These are phyloP conservation scores for Penicillium brasilianum DNA, from an alignment of 2,329 filamentous ascomycete species.

Conservation along the genomic window DNA sequence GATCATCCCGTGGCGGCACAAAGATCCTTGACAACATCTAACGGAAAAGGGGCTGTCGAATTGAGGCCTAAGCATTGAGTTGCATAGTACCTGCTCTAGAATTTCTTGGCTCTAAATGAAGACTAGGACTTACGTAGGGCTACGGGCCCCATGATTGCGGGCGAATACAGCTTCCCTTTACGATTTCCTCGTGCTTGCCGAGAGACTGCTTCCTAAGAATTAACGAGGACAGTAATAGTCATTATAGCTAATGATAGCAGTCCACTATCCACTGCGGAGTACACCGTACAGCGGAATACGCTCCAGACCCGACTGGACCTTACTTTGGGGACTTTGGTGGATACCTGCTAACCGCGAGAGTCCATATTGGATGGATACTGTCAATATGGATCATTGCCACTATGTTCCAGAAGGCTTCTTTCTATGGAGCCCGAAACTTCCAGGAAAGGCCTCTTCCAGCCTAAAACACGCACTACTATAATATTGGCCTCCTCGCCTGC, in stretches of 20 bases:
- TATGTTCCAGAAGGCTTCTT: slow-evolving; percentile 32
- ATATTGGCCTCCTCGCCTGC: slow-evolving; percentile 2
- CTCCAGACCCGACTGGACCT: slow-evolving; percentile 12
- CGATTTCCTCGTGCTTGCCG: neutral
- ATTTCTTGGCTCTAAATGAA: neutral
- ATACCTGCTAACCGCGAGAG: neutral
- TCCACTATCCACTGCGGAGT: slow-evolving; percentile 14
- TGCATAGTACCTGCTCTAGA: neutral
- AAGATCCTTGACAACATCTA: neutral
- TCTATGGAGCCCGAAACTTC: slow-evolving; percentile 9
- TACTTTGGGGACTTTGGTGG: neutral
- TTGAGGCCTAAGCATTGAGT: neutral
- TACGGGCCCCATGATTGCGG: slow-evolving; percentile 20
- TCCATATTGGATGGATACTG: neutral
- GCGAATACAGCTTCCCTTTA: slow-evolving; percentile 11
- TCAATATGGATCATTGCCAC: slow-evolving; percentile 10
- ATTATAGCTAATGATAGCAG: neutral
- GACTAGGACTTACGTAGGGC: neutral
- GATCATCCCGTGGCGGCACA: neutral
- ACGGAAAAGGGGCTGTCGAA: neutral
- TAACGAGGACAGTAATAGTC: neutral
- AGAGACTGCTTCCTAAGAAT: neutral
- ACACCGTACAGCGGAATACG: slow-evolving; percentile 20
- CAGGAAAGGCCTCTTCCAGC: neutral
- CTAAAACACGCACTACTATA: no score